Percentiles rank a stretch among this genome's conserved stretches.
Evolutionary conservation across 2,329 filamentous ascomycete species (phyloP).

Genomic region (Calonectria ilicicola): DNA sequence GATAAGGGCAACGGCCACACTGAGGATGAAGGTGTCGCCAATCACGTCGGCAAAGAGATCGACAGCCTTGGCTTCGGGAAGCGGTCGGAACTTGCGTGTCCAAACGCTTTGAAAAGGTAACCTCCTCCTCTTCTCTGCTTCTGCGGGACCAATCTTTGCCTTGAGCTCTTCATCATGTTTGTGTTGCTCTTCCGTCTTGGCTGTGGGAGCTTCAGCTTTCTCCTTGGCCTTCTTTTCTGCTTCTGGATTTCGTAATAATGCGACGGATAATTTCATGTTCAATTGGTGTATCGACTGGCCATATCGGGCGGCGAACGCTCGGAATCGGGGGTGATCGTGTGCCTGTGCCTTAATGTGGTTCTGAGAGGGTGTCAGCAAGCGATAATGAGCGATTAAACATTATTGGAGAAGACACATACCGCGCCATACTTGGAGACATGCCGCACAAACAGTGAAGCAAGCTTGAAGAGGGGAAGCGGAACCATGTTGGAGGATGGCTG

Average conservation of each 20-base stretch:
- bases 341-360: slow-evolving; percentile 75
- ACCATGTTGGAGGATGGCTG: slow-evolving; percentile 61
- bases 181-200: slow-evolving; percentile 72
- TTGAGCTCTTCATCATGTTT: slow-evolving; percentile 64
- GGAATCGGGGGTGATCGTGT: slow-evolving; percentile 73
- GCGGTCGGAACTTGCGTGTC: slow-evolving; percentile 70
- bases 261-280: slow-evolving; percentile 74
- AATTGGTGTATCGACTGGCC: slow-evolving; percentile 75
- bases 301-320: slow-evolving; percentile 69
- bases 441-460: slow-evolving; percentile 72
- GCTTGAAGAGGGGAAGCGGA: slow-evolving; percentile 75
- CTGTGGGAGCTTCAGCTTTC: slow-evolving; percentile 72
- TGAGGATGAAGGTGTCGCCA: slow-evolving; percentile 72
- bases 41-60: slow-evolving; percentile 76
- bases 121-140: slow-evolving; percentile 33
- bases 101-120: slow-evolving; percentile 65
- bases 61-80: slow-evolving; percentile 75
- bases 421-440: slow-evolving; percentile 78
- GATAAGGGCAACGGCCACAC: slow-evolving; percentile 68
- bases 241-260: slow-evolving; percentile 67
- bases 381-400: neutral
- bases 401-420: slow-evolving; percentile 56
- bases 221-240: slow-evolving; percentile 71
- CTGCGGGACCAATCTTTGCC: slow-evolving; percentile 49
- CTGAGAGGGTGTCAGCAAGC: slow-evolving; percentile 50